Conservation (phyloP, 208 protist genomes). For the Spongospora subterranea region DNA sequence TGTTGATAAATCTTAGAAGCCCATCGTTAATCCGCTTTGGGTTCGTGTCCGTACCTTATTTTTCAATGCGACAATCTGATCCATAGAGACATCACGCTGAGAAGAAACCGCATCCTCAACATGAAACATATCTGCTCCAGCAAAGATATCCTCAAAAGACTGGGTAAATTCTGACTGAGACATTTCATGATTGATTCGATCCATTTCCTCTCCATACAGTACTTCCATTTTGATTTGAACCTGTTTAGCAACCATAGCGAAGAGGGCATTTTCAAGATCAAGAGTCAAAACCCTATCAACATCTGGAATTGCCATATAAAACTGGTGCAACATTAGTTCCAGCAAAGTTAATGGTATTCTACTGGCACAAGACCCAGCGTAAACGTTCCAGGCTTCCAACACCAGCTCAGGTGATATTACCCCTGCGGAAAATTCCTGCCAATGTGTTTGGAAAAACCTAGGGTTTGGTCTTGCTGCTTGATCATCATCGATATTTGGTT, state of each 20-base stretch:
- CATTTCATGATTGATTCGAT: background rate
- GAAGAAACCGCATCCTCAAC: background rate
- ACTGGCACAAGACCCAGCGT: background rate
- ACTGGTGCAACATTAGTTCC: background rate
- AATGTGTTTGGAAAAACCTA: background rate
- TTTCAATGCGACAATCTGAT: background rate
- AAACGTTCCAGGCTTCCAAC: background rate
- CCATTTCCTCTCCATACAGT: background rate
- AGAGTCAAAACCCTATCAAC: background rate
- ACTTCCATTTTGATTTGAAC: background rate
- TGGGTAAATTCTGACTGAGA: background rate
- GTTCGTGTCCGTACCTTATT: background rate
- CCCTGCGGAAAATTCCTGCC: background rate
- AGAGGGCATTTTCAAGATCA: background rate
- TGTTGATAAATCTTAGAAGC: no score
- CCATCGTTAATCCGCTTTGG: background rate
- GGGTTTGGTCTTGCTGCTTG: no score
- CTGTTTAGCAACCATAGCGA: background rate
- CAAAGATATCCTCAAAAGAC: background rate
- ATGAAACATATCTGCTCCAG: background rate
- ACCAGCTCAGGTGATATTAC: background rate
- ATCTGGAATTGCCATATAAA: conserved; percentile 9
- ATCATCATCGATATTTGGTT: no score
- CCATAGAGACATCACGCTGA: background rate
- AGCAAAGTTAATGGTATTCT: background rate